Evolutionary conservation across 2,329 filamentous ascomycete species (phyloP).

Genomic region (Lizonia empirigonia): DNA sequence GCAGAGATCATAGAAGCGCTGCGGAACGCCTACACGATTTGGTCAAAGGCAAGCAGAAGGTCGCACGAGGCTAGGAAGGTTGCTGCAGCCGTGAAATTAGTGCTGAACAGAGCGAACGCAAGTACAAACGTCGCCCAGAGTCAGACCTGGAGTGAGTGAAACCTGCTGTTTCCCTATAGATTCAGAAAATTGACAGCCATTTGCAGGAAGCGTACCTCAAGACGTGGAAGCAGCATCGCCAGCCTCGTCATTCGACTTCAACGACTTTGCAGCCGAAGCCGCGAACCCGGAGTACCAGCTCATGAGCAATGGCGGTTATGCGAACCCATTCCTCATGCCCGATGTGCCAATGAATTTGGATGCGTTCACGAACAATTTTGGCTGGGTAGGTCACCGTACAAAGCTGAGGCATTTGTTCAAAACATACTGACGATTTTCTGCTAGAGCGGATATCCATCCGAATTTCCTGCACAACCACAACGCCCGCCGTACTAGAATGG

Average conservation of each 20-base stretch:
- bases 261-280: constrained; percentile 11
- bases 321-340: constrained; percentile 23
- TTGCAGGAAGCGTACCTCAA: not conserved
- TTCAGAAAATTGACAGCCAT: not conserved
- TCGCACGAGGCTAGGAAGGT: constrained; percentile 43
- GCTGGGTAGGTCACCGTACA: constrained; percentile 25
- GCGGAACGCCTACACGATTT: constrained; percentile 30
- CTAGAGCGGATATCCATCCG: constrained; percentile 2
- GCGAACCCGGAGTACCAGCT: constrained; percentile 4
- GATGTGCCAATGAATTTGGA: constrained; percentile 35
- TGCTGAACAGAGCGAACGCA: constrained; percentile 32
- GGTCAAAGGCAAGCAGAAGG: constrained; percentile 30
- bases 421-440: not conserved
- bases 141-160: constrained; percentile 15
- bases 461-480: constrained; percentile 1
- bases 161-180: not conserved
- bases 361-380: constrained; percentile 22
- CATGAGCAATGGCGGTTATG: constrained; percentile 12
- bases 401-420: not conserved
- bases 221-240: constrained; percentile 12
- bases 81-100: constrained; percentile 34
- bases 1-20: constrained; percentile 34
- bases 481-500: not conserved
- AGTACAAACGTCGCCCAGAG: not conserved
- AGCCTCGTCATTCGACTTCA: constrained; percentile 25